A percentile compares a stretch with the other conserved stretches of the same genome.
Evolutionary conservation across 1,284 basidiomycete species (phyloP).

Genomic region (Fomitopsis pinicola): DNA sequence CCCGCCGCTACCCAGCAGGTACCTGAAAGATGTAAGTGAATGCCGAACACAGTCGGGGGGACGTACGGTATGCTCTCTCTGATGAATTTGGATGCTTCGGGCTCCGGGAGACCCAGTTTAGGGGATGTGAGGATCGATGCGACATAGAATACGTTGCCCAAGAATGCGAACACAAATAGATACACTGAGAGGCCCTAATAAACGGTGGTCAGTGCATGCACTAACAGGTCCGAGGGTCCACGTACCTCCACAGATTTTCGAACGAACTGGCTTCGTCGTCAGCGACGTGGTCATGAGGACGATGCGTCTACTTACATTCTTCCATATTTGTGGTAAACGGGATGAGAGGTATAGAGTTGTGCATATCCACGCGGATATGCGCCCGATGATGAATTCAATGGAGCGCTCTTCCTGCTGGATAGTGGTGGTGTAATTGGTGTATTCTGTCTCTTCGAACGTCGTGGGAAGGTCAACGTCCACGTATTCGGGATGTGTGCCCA

Average conservation of each 20-base stretch:
- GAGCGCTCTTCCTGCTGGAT: slow-evolving; percentile 18
- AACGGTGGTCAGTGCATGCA: background rate
- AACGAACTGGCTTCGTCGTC: slow-evolving; percentile 53
- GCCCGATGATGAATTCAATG: slow-evolving; percentile 68
- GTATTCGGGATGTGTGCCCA: slow-evolving; percentile 4
- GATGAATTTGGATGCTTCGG: slow-evolving; percentile 55
- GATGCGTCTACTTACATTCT: slow-evolving; percentile 74
- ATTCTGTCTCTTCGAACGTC: background rate
- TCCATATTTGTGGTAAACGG: slow-evolving; percentile 94
- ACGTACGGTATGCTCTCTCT: slow-evolving; percentile 75
- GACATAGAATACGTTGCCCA: slow-evolving; percentile 90
- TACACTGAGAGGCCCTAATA: slow-evolving; percentile 83
- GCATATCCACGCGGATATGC: slow-evolving; percentile 90
- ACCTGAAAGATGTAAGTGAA: slow-evolving; percentile 42
- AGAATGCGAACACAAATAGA: slow-evolving; percentile 88
- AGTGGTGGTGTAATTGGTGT: background rate
- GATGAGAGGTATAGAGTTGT: slow-evolving; percentile 89
- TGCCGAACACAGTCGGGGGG: background rate
- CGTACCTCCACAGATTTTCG: slow-evolving; percentile 85
- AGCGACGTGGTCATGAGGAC: background rate
- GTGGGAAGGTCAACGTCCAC: background rate
- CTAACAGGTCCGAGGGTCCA: background rate
- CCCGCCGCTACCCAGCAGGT: slow-evolving; percentile 83
- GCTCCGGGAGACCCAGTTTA: slow-evolving; percentile 46
- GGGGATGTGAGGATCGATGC: slow-evolving; percentile 75